Conservation (phyloP, 2,329 filamentous ascomycete genomes). For the Colletotrichum theobromicola region DNA sequence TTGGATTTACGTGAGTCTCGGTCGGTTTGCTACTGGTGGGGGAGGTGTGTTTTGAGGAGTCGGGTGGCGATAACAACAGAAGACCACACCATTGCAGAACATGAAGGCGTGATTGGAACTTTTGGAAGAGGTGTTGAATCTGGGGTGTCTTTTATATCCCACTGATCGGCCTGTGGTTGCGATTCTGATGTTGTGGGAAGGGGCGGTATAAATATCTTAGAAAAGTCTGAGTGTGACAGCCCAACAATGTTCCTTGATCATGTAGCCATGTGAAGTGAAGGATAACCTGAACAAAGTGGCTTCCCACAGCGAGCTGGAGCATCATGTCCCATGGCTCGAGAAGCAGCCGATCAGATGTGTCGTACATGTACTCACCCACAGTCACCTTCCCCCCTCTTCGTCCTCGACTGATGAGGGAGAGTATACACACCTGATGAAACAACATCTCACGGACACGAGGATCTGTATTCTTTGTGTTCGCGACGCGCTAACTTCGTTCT, state of each 20-base stretch:
- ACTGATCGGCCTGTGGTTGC: neutral
- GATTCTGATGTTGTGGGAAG: neutral
- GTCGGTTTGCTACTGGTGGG: too few species aligned
- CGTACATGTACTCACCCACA: rapidly evolving
- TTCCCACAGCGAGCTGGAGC: neutral
- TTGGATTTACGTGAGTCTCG: neutral
- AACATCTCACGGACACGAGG: neutral
- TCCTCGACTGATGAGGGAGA: neutral
- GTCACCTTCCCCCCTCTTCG: neutral
- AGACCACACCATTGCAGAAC: too few species aligned
- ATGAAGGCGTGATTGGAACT: too few species aligned
- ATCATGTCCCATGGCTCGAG: neutral
- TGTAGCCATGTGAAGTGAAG: too few species aligned
- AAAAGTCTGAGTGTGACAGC: neutral
- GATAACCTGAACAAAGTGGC: too few species aligned
- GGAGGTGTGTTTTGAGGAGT: too few species aligned
- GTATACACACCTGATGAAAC: neutral
- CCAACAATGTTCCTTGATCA: too few species aligned
- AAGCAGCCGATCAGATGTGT: neutral
- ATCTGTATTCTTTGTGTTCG: neutral
- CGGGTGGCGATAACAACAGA: too few species aligned
- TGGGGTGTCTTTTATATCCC: too few species aligned
- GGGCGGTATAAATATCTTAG: neutral
- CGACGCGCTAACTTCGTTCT: neutral
- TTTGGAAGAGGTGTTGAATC: too few species aligned